Evolutionary conservation across 148 eudicot species (phyloP).

Genomic region (Salicornia ramosissima): DNA sequence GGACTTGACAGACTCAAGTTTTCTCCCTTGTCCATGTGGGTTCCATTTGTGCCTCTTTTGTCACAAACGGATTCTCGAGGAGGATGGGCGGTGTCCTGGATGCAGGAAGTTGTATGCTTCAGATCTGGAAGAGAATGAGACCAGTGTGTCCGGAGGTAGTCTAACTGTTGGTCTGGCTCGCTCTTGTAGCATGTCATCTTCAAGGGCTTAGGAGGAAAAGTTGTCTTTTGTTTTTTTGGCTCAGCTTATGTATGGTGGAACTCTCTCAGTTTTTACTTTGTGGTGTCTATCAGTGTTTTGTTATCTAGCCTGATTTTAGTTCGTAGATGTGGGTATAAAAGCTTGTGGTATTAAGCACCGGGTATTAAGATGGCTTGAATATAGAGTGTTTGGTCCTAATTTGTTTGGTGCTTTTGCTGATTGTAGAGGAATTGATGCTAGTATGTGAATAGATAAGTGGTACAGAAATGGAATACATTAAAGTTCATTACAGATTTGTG

Average conservation of each 20-base stretch:
- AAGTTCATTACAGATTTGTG: slow-evolving; percentile 20
- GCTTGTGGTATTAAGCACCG: slow-evolving; percentile 35
- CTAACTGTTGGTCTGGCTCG: slow-evolving; percentile 56
- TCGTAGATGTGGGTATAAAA: slow-evolving; percentile 43
- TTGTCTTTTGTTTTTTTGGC: slow-evolving; percentile 18
- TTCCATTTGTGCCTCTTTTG: slow-evolving; percentile 94
- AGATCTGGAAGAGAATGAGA: slow-evolving; percentile 45
- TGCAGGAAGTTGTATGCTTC: slow-evolving; percentile 82
- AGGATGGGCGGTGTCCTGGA: slow-evolving; percentile 88
- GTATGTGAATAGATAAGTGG: slow-evolving; percentile 68
- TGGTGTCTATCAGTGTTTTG: slow-evolving; percentile 38
- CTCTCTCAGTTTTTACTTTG: slow-evolving; percentile 24
- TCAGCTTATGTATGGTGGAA: slow-evolving; percentile 45
- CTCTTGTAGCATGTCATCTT: slow-evolving; percentile 74
- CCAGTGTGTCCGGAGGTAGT: slow-evolving; percentile 44
- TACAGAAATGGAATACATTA: slow-evolving; percentile 53
- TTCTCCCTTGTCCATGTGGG: slow-evolving; percentile 84
- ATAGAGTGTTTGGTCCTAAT: slow-evolving; percentile 42
- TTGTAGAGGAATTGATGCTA: slow-evolving; percentile 53
- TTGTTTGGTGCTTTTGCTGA: slow-evolving; percentile 45
- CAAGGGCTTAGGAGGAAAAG: slow-evolving; percentile 55
- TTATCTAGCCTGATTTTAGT: slow-evolving; percentile 42
- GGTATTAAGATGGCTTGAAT: slow-evolving; percentile 38
- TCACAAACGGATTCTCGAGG: slow-evolving; percentile 88
- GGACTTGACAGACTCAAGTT: slow-evolving; percentile 75